phyloP scores from a whole-genome alignment of 1,284 basidiomycete species.

The Cystobasidium pallidum region DNA sequence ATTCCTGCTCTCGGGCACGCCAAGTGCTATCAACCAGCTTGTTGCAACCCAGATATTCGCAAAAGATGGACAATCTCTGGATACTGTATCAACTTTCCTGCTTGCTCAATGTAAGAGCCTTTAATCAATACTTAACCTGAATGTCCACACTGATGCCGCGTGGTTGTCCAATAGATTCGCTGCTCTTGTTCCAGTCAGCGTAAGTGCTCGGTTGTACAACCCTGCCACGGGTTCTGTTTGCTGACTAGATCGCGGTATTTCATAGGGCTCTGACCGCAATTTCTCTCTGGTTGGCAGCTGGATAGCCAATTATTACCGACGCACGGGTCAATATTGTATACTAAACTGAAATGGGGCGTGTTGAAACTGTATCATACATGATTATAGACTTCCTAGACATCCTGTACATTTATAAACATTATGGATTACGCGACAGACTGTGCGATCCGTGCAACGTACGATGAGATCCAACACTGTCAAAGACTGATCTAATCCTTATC shows the following conservation, averaged over 20 bases:
- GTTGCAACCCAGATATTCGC: constrained; percentile 40
- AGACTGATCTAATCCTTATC: not conserved
- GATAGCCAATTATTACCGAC: not conserved
- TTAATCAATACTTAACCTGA: not conserved
- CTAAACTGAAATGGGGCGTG: not conserved
- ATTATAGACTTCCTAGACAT: constrained; percentile 4
- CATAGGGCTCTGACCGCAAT: constrained; percentile 34
- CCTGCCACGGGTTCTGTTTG: not conserved
- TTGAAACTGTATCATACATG: constrained; percentile 10
- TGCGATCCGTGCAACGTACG: too few relatives aligned
- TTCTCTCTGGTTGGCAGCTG: constrained; percentile 34
- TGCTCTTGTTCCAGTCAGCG: constrained; percentile 37
- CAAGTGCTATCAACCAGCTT: constrained; percentile 41
- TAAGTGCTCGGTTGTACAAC: constrained; percentile 2
- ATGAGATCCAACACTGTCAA: too few relatives aligned
- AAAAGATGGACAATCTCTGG: constrained; percentile 33
- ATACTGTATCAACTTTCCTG: constrained; percentile 41
- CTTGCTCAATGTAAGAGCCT: constrained; percentile 30
- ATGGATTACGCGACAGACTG: not conserved
- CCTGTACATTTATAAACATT: not conserved
- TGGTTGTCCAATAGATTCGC: constrained; percentile 17
- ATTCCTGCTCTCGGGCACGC: constrained; percentile 39
- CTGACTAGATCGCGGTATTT: not conserved
- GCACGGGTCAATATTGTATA: not conserved
- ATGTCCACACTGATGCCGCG: not conserved